These are phyloP conservation scores for Hypoxylon cercidicola DNA, from an alignment of 495 filamentous ascomycete species.

Conservation along the genomic window DNA sequence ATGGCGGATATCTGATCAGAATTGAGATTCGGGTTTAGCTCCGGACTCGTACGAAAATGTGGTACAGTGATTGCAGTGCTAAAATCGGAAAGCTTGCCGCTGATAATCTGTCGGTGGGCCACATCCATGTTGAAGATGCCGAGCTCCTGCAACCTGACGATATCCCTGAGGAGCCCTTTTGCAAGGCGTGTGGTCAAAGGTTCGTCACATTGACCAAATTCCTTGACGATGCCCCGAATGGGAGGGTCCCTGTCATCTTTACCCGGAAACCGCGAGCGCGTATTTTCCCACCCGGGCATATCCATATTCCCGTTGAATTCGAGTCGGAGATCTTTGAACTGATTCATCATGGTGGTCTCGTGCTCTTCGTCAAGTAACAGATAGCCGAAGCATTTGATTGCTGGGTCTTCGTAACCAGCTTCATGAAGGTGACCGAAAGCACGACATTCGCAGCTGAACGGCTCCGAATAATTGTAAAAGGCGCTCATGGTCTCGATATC, in stretches of 20 bases:
- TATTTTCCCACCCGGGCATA: neutral
- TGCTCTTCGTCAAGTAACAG: slow-evolving; percentile 13
- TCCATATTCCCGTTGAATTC: slow-evolving; percentile 7
- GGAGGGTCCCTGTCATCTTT: slow-evolving; percentile 7
- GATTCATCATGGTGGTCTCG: slow-evolving; percentile 10
- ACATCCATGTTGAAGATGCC: slow-evolving; percentile 15
- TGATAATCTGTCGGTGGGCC: neutral
- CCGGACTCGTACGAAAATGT: slow-evolving; percentile 11
- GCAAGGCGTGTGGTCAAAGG: neutral
- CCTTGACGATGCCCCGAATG: slow-evolving; percentile 19
- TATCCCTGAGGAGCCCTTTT: neutral
- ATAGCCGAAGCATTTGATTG: slow-evolving; percentile 11
- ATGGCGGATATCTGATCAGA: neutral
- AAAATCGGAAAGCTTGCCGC: slow-evolving; percentile 15
- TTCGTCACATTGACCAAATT: slow-evolving; percentile 1
- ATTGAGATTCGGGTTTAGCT: slow-evolving; percentile 5
- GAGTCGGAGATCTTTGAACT: slow-evolving; percentile 7
- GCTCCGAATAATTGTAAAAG: slow-evolving; percentile 11
- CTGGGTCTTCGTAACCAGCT: slow-evolving; percentile 6
- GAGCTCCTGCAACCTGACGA: slow-evolving; percentile 8
- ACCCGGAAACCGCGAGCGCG: slow-evolving; percentile 7
- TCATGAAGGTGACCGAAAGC: slow-evolving; percentile 22
- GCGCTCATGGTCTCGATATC: neutral
- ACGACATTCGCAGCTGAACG: slow-evolving; percentile 16
- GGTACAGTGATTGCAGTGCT: slow-evolving; percentile 13